Percentiles rank a stretch among this genome's conserved stretches.
These are phyloP conservation scores for Nothophytophthora sp. DNA, from an alignment of 352 stramenopile species.

Conservation along the genomic window DNA sequence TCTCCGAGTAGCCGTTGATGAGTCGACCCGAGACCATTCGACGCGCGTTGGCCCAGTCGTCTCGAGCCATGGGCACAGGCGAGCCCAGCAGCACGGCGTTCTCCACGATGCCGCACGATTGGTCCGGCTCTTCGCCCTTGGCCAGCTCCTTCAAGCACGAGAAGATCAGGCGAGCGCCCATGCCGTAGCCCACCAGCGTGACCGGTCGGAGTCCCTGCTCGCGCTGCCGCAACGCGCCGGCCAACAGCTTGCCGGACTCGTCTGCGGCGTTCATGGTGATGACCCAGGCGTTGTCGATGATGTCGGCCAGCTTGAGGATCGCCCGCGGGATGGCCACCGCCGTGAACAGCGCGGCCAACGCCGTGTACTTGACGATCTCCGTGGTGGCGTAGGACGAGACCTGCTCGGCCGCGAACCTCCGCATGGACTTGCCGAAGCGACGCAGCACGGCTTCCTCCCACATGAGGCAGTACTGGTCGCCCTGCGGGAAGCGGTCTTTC, in stretches of 20 bases:
- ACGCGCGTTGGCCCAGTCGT: slow-evolving; percentile 74
- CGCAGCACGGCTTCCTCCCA: slow-evolving; percentile 81
- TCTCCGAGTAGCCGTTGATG: slow-evolving; percentile 91
- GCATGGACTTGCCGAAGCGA: slow-evolving; percentile 82
- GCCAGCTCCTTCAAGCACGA: slow-evolving; percentile 88
- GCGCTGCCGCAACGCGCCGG: slow-evolving; percentile 54
- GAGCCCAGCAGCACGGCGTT: slow-evolving; percentile 89
- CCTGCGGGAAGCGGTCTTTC: slow-evolving; percentile 82
- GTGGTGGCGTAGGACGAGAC: slow-evolving; percentile 63
- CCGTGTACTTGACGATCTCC: slow-evolving; percentile 80
- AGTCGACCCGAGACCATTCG: slow-evolving; percentile 81
- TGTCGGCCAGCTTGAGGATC: slow-evolving; percentile 65
- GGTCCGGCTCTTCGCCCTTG: slow-evolving; percentile 47
- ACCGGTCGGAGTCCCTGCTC: slow-evolving; percentile 85
- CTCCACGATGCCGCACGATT: slow-evolving; percentile 82
- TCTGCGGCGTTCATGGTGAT: slow-evolving; percentile 79
- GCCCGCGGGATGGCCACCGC: slow-evolving; percentile 74
- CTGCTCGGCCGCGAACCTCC: slow-evolving; percentile 72
- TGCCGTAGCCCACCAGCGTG: slow-evolving; percentile 89
- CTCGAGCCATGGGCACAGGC: slow-evolving; percentile 50
- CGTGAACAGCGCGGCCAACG: slow-evolving; percentile 69
- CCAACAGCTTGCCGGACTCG: slow-evolving; percentile 75
- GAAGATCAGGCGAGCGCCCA: slow-evolving; percentile 90
- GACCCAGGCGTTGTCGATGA: slow-evolving; percentile 89
- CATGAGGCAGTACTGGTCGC: slow-evolving; percentile 80